These are phyloP conservation scores for Cystobasidium slooffiae DNA, from an alignment of 1,284 basidiomycete genomes.

Conservation along the genomic window DNA sequence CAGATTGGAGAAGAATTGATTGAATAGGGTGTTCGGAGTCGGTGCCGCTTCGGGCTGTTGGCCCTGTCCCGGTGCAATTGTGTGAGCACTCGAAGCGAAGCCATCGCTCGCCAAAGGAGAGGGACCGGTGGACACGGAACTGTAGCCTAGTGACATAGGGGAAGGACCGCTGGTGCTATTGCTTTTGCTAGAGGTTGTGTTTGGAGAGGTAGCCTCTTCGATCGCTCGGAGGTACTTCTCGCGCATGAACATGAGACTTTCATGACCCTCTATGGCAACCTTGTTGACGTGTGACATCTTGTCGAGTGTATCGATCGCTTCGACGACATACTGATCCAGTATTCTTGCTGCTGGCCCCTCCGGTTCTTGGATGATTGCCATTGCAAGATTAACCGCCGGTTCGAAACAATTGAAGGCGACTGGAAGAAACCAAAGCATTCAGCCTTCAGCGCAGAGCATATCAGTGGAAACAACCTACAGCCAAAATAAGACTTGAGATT, in stretches of 20 bases:
- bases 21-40: conserved; percentile 39
- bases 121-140: conserved; percentile 2
- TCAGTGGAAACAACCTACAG: background rate
- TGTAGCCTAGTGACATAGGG: conserved; percentile 11
- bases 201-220: conserved; percentile 13
- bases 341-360: conserved; percentile 1
- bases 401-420: conserved; percentile 38
- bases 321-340: conserved; percentile 30
- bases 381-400: conserved; percentile 28
- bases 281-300: conserved; percentile 33
- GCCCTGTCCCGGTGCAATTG: background rate
- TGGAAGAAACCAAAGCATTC: background rate
- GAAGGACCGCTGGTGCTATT: conserved; percentile 17
- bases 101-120: background rate
- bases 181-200: conserved; percentile 1
- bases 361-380: conserved; percentile 36
- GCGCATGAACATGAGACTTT: conserved; percentile 23
- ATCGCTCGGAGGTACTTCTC: conserved; percentile 32
- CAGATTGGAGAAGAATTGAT: conserved; percentile 34
- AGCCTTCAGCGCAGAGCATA: background rate
- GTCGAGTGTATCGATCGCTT: conserved; percentile 24
- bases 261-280: conserved; percentile 32
- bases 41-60: conserved; percentile 27
- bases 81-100: background rate
- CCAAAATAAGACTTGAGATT: conserved; percentile 27